Evolutionary conservation across 83 land plant species (phyloP), one percentile per base, ranked within the genome.

Genomic region (Diphasiastrum complanatum): DNA sequence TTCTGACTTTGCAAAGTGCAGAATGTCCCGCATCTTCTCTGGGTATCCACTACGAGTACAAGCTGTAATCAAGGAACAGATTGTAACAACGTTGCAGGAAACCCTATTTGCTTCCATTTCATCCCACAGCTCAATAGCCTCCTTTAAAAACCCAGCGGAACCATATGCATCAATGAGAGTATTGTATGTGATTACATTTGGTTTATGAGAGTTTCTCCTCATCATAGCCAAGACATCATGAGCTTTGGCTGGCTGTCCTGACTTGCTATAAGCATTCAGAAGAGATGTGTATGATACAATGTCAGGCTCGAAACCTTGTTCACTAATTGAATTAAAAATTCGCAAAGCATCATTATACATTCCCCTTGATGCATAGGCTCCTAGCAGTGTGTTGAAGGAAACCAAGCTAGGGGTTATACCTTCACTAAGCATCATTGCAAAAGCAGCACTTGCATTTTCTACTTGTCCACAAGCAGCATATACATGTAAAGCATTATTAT

Each of bases 141-240:
- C 81, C 31, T 76, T 59, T 20, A 85, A 41, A 27, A 67, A 64
- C 31, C 97, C 95, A 46, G 47, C 73, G 51, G 87, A 73, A 11
- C 87, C 90, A 78, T 83, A 87, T 1, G 97, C 95, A 81, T 85
- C 82, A 45, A 92, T 85, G 14, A 92, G 71, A 22, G 95, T 80
- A 81, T 85, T 87, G 58, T 80, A 92, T 43, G 77, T 80, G 11
- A 92, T 78, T 27, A 75, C 49, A 67, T 85, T 88, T 16, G 90
- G 89, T 60, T 76, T 85, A 41, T 60, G 61, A 24, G 82, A 73
- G 50, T 81, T 75, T 38, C 41, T 50, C 51, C 69, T 85, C 79
- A 92, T 88, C 69, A 71, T 51, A 26, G 85, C 75, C 63, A 87
- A 81, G 3, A 81, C 71, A 69, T 81, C 76, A 26, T 63, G 69